These are phyloP conservation scores for Populus hybrid DNA, from an alignment of 441 rosid species.

Conservation along the genomic window DNA sequence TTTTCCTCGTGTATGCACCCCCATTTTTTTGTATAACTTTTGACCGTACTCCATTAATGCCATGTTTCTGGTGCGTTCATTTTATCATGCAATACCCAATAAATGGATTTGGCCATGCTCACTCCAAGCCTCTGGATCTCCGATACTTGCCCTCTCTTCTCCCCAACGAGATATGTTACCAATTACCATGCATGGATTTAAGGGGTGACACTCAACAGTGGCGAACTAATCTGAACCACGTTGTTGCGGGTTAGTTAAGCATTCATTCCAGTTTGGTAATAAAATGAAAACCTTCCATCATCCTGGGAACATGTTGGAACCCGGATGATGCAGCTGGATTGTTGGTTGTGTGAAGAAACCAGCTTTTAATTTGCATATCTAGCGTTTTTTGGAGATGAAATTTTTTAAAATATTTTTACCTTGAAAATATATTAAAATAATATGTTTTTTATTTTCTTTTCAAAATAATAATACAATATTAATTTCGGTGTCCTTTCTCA, in stretches of 20 bases:
- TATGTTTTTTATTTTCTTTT: too few species aligned
- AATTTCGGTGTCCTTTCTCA: too few species aligned
- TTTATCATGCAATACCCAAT: neutral
- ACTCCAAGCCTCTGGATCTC: neutral
- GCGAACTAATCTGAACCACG: neutral
- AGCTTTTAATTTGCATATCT: neutral
- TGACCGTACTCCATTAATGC: neutral
- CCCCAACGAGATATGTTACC: too few species aligned
- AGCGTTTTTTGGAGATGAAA: too few species aligned
- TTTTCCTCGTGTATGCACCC: neutral
- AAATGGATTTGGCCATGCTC: neutral
- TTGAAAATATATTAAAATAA: too few species aligned
- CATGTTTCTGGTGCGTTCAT: neutral
- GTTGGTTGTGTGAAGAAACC: neutral
- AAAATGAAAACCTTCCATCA: neutral
- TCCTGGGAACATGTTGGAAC: too few species aligned
- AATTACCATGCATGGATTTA: neutral
- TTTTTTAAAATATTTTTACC: too few species aligned
- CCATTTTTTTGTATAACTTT: neutral
- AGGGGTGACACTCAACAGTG: neutral
- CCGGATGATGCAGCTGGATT: neutral
- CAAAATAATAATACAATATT: too few species aligned
- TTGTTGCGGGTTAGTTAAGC: neutral
- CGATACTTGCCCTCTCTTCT: neutral
- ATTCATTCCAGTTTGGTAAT: neutral